Conservation (phyloP, 2,329 filamentous ascomycete genomes). For the Capronia americana region DNA sequence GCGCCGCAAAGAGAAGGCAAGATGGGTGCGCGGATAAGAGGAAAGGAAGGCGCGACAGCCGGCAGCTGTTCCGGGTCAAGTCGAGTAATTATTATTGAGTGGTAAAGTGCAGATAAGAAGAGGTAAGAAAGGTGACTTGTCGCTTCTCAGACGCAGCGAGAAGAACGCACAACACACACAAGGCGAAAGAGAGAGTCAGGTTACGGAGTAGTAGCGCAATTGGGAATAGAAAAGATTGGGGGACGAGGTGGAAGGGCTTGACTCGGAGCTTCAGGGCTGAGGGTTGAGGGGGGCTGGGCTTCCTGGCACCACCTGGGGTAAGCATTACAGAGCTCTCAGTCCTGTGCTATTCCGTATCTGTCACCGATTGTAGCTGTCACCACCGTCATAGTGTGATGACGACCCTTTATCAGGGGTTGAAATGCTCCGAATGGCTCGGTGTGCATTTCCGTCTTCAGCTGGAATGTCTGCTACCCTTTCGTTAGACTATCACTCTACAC, state of each 20-base stretch:
- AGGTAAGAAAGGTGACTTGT: slow-evolving; percentile 19
- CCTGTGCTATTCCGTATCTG: too few species aligned
- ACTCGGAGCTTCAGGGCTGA: neutral
- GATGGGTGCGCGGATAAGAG: slow-evolving; percentile 1
- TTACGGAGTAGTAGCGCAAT: slow-evolving; percentile 1
- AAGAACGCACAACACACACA: slow-evolving; percentile 30
- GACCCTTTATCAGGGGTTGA: neutral
- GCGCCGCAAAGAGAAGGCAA: slow-evolving; percentile 6
- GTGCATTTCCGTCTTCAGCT: neutral
- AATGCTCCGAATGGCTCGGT: neutral
- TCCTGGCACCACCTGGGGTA: neutral
- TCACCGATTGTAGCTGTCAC: too few species aligned
- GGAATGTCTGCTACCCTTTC: neutral
- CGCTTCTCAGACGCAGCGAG: slow-evolving; percentile 17
- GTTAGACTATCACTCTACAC: neutral
- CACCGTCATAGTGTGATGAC: neutral
- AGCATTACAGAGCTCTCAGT: neutral
- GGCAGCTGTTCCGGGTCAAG: neutral
- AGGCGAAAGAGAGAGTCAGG: slow-evolving; percentile 13
- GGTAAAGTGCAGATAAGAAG: slow-evolving; percentile 9
- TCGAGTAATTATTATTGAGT: slow-evolving; percentile 4
- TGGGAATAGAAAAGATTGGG: neutral
- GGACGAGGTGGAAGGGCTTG: neutral
- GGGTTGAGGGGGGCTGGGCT: neutral
- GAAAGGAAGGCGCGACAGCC: neutral